Base-by-base conservation (phyloP, 345 rosid species). In the Atalantia buxifolia region DNA sequence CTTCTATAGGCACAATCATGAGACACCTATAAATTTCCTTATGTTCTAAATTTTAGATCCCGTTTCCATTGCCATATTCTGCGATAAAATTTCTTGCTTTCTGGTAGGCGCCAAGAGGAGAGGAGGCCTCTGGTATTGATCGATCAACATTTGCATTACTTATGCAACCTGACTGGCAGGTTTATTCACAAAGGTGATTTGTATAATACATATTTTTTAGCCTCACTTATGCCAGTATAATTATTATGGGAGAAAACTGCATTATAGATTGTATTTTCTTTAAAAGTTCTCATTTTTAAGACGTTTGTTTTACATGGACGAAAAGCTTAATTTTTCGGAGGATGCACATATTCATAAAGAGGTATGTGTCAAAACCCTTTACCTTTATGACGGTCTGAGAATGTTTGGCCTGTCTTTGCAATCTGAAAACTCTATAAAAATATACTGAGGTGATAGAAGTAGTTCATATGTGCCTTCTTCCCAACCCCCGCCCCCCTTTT, bases 91-190 rank as follows among this genome's bases (percentile, higher is more conserved):
- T 50, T 60, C 66, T 75, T 62, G 36, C 59, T 68, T 66, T 74
- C 40, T 68, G 76, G 40, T 77, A 95, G 99, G 97, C 99, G 22
- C 94, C 98, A 63, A 85, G 84, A 77, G 99, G 95, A 81, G 92
- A 84, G 67, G 89, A 83, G 19, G 87, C 90, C 83, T 69, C 75
- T 57, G 92, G 93, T 61, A 79, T 95, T 80, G 96, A 93, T 66
- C 85, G 96, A 57, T 92, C 99, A 19, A 92, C 98, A 56, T 95
- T 92, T 83, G 96, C 99, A 81, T 86, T 95, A 68, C 93, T 93
- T 84, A 95, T 93, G 98, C 97, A 95, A 85, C 99, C 97, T 48
- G 98, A 95, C 81, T 95, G 99, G 98, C 93, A 91, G 36, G 78
- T 56, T 61, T 61, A 18, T 35, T 14, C 28, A 68, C 66, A 60